Conservation (phyloP, 2,329 filamentous ascomycete species). For the Fusarium metavorans region DNA sequence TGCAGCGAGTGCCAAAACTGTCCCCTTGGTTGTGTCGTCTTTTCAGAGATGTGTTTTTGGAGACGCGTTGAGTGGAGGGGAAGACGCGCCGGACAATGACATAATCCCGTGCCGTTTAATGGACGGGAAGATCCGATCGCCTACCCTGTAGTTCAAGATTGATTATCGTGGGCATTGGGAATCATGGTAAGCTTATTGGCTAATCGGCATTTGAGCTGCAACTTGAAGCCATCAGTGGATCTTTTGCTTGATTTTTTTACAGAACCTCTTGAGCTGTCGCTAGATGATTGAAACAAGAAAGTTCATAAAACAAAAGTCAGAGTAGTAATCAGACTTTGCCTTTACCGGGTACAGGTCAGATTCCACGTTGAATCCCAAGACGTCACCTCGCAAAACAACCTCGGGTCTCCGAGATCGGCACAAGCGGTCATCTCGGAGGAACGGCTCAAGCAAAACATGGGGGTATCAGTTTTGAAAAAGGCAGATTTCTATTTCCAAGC, state of each 20-base stretch:
- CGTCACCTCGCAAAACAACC: conserved; percentile 9
- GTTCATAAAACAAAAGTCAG: neutral
- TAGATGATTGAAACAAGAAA: neutral
- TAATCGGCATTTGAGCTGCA: neutral
- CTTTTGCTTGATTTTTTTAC: neutral
- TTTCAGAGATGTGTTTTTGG: neutral
- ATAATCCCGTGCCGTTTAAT: conserved; percentile 31
- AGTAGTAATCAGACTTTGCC: neutral
- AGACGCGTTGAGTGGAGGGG: conserved; percentile 36
- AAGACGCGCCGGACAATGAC: conserved; percentile 41
- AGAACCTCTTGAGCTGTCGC: neutral
- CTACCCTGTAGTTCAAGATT: conserved; percentile 13
- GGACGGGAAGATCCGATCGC: neutral
- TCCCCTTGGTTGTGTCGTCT: conserved; percentile 15
- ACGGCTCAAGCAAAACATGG: conserved; percentile 7
- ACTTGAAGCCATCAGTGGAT: neutral
- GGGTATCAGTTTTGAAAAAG: neutral
- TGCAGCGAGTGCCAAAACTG: neutral
- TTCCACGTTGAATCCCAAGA: neutral
- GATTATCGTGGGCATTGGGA: neutral
- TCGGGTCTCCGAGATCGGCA: conserved; percentile 31
- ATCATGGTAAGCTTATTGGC: neutral
- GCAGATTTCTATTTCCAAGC: neutral
- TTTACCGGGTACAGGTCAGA: neutral
- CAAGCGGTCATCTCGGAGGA: conserved; percentile 8